These are phyloP conservation scores for Candida xiaguanensis DNA, from an alignment of 805 yeast genomes.

Conservation along the genomic window DNA sequence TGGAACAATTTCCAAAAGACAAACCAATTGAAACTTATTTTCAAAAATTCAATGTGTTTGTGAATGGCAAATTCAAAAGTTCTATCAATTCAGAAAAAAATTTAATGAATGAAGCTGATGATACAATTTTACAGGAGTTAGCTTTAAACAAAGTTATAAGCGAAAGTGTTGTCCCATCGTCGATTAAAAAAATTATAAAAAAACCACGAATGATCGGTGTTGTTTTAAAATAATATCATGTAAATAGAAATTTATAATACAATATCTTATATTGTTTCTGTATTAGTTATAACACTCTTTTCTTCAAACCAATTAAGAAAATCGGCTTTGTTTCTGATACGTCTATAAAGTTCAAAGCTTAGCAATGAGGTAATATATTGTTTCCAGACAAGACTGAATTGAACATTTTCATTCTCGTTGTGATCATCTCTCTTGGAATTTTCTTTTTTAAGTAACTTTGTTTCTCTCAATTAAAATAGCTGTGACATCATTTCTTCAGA, in stretches of 20 bases:
- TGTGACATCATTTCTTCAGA: too few relatives aligned
- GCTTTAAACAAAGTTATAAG: conserved; percentile 30
- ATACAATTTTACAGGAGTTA: conserved; percentile 33
- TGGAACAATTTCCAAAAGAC: conserved; percentile 61
- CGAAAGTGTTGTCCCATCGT: conserved; percentile 37
- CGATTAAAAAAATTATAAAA: conserved; percentile 50
- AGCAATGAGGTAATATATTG: too few relatives aligned
- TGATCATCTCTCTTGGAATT: too few relatives aligned
- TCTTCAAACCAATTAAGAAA: too few relatives aligned
- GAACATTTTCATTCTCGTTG: too few relatives aligned
- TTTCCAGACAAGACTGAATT: too few relatives aligned
- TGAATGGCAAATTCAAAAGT: conserved; percentile 70
- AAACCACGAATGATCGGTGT: conserved; percentile 50
- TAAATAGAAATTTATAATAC: conserved; percentile 5
- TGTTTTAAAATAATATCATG: conserved; percentile 11
- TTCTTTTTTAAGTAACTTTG: too few relatives aligned
- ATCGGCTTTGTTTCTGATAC: too few relatives aligned
- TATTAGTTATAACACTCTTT: too few relatives aligned
- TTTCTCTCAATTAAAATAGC: too few relatives aligned
- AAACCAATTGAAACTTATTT: conserved; percentile 38
- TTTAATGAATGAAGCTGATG: conserved; percentile 32
- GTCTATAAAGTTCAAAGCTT: too few relatives aligned
- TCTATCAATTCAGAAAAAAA: conserved; percentile 32
- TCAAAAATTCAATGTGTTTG: conserved; percentile 52
- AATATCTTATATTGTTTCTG: too few relatives aligned